Base-by-base conservation (phyloP, 2,329 filamentous ascomycete species). In the Exutisphaerella laricina region DNA sequence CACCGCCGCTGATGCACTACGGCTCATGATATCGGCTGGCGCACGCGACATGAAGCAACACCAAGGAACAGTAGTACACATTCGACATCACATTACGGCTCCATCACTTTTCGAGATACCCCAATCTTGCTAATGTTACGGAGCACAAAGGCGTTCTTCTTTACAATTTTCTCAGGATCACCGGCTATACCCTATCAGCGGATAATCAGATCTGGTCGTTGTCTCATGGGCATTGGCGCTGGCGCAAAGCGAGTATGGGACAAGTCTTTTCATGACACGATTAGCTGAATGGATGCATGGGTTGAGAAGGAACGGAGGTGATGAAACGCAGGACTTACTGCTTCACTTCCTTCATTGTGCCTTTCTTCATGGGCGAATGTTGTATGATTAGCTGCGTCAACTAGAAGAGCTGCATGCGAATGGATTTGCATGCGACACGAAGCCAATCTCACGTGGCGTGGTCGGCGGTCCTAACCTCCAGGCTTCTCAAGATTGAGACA, bases 81-180 rank as follows among this genome's bases (percentile, higher is more conserved):
- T 35, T 14, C 8, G 20, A 23, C 18, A 4, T 23, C 20, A 35
- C 33, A 21, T 35, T 20, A 35, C 33, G 33, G 20, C 33, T 35
- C 20, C 33, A 35, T 35, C 20, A 35, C 33, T 35, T 35, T 35
- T 33, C 33, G 33, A 20, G 33, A 35, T 35, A 35, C 33, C 33
- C 33, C n/a, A n/a, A 35, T 17, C 4, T 20, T 14, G 9, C 16
- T 5, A 23, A 35, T 7, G 8, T 23, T 20, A 35, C 17, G 33
- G 33, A 23, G 33, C 20, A 35, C 17, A 35, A 35, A 9, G 33
- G 33, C 33, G 33, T 35, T 35, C 20, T 18, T 23, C 17, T 8
- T 35, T 35, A 7, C 3, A 9, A 21, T 17, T 13, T 12, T 21
- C 14, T 6, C 8, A 26, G n/a, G 33, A 35, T 13, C 33, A 9